phyloP scores from a whole-genome alignment of 2,329 filamentous ascomycete genomes.

The Aspergillus texensis region DNA sequence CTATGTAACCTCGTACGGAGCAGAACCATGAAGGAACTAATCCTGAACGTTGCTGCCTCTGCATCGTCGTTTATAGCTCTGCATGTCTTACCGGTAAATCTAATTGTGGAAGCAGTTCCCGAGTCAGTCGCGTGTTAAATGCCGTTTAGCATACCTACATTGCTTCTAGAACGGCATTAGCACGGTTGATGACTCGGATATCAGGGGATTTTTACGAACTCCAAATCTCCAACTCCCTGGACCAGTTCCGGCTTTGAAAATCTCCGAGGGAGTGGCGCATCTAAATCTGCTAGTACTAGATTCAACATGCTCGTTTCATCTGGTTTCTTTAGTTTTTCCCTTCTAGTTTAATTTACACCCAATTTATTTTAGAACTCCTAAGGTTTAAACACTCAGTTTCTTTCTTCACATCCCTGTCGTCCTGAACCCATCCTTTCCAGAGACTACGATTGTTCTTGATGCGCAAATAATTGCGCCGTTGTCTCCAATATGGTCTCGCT shows the following conservation, averaged over 20 bases:
- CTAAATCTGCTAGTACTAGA: neutral
- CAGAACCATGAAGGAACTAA: neutral
- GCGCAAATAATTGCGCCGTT: neutral
- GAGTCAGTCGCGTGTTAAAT: neutral
- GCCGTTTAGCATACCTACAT: neutral
- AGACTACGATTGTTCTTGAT: neutral
- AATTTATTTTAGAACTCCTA: neutral
- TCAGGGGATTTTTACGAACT: neutral
- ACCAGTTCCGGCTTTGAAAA: neutral
- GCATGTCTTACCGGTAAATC: neutral
- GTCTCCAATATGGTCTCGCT: conserved; percentile 1
- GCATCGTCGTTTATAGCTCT: neutral
- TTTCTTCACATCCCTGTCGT: neutral
- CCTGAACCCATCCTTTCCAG: neutral
- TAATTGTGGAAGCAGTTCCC: neutral
- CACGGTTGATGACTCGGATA: neutral
- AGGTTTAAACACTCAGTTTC: neutral
- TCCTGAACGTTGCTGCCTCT: neutral
- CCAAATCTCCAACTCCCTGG: conserved; percentile 1
- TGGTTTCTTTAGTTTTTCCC: neutral
- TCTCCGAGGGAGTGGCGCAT: conserved; percentile 1
- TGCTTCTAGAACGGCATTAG: neutral
- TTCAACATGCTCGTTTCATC: neutral
- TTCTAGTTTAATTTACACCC: neutral
- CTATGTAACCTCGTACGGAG: neutral